phyloP scores from a whole-genome alignment of 768 basidiomycete species.

The Boletales sp. region DNA sequence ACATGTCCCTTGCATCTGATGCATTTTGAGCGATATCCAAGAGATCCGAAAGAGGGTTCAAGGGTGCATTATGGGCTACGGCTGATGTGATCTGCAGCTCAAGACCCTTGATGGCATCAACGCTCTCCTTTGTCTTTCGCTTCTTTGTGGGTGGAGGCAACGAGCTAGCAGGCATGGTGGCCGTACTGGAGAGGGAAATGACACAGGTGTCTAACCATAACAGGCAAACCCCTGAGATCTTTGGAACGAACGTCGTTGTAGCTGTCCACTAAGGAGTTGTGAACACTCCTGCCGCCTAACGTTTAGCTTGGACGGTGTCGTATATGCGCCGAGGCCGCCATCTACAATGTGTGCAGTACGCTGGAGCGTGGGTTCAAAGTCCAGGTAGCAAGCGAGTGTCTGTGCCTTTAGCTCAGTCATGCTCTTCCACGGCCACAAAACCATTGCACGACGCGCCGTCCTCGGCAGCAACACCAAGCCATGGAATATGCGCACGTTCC shows the following conservation, averaged over 20 bases:
- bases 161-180: slow-evolving; percentile 36
- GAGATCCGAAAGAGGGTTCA: slow-evolving; percentile 79
- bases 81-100: slow-evolving; percentile 57
- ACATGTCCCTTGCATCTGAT: slow-evolving; percentile 53
- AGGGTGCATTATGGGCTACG: slow-evolving; percentile 50
- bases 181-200: neutral
- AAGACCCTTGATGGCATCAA: slow-evolving; percentile 38
- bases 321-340: too few relatives aligned
- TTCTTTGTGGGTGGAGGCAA: slow-evolving; percentile 52
- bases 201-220: neutral
- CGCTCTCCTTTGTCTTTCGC: slow-evolving; percentile 36
- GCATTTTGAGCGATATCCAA: slow-evolving; percentile 50
- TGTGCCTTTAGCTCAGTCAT: slow-evolving; percentile 6
- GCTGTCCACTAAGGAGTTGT: too few relatives aligned
- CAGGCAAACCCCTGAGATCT: neutral
- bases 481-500: slow-evolving; percentile 30
- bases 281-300: too few relatives aligned
- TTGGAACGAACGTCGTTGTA: too few relatives aligned
- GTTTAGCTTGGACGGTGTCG: too few relatives aligned
- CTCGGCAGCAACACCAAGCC: slow-evolving; percentile 21
- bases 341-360: too few relatives aligned
- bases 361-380: too few relatives aligned
- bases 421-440: slow-evolving; percentile 10
- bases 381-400: neutral
- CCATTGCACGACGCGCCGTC: slow-evolving; percentile 1